Base-by-base conservation (phyloP, 2,329 filamentous ascomycete genomes). In the Sclerotinia minor region DNA sequence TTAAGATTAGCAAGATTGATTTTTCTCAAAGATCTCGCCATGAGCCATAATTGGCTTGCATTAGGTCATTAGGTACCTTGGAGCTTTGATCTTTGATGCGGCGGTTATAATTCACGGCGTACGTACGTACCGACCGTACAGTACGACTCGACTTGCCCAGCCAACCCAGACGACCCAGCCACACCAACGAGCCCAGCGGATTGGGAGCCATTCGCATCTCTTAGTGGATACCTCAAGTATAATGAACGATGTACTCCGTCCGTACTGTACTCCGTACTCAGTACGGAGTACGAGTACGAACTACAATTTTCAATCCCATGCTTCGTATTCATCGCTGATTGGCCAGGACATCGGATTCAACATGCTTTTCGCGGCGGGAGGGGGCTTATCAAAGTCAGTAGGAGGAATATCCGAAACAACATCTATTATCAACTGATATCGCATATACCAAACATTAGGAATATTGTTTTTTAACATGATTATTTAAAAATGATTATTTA, bases 81-180 rank as follows among this genome's bases (percentile, higher is more conserved):
- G n/a, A n/a, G n/a, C n/a, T n/a, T n/a, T n/a, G 21, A 60, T 41
- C 57, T 60, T 60, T 47, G 57, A 60, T 35, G 41, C 41, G 41
- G 41, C 57, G 57, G 44, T 47, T 60, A 9, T 24, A 58, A 44
- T 38, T 44, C 19, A 38, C 35, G 11, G 35, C 13, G 35, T 38
- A 38, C 35, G n/a, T n/a, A n/a, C n/a, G n/a, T n/a, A n/a, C n/a
- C n/a, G n/a, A n/a, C n/a, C n/a, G n/a, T n/a, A n/a, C n/a, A n/a
- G n/a, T n/a, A n/a, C n/a, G n/a, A n/a, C n/a, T n/a, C n/a, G 8
- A 54, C 52, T 13, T 54, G 52, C 5, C 32, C 41, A 24, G 32
- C 19, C 3, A 9, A 32, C 50, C 50, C 41, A 24, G 32, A 6
- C 3, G 5, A 32, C 50, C 50, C 13, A 32, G 50, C 50, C 50